phyloP scores from a whole-genome alignment of 768 basidiomycete genomes.

The Fomitopsis serialis region DNA sequence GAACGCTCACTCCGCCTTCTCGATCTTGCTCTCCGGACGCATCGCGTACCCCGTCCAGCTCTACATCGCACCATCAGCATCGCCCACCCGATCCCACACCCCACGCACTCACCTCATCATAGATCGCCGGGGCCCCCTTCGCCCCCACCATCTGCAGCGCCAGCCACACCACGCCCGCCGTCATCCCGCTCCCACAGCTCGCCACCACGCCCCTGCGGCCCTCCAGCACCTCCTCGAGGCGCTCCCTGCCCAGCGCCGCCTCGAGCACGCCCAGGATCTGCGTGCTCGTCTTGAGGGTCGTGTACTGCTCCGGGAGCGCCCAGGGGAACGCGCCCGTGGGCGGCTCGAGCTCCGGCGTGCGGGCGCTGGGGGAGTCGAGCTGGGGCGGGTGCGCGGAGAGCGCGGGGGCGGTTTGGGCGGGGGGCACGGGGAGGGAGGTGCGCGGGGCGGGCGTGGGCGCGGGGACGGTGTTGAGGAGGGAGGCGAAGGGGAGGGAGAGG shows the following conservation, averaged over 20 bases:
- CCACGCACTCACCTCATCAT: conserved; percentile 76
- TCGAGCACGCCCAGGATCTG: conserved; percentile 59
- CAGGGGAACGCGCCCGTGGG: neutral
- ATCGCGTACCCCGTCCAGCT: conserved; percentile 95
- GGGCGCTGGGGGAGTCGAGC: neutral
- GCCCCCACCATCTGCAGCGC: conserved; percentile 74
- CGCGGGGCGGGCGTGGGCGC: neutral
- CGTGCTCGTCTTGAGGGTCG: conserved; percentile 46
- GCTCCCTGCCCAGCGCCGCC: conserved; percentile 54
- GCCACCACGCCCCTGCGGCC: conserved; percentile 63
- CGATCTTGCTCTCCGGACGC: conserved; percentile 69
- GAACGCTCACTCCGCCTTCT: conserved; percentile 30
- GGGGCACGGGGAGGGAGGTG: conserved; percentile 5
- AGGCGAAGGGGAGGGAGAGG: conserved; percentile 75
- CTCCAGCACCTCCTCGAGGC: conserved; percentile 44
- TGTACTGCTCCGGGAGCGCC: conserved; percentile 6
- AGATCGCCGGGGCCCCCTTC: conserved; percentile 51
- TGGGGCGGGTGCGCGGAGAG: neutral
- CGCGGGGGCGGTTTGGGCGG: conserved; percentile 6
- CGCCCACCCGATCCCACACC: neutral
- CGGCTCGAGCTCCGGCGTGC: neutral
- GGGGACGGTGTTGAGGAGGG: conserved; percentile 51
- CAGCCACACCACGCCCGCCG: conserved; percentile 91
- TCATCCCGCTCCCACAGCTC: conserved; percentile 97
- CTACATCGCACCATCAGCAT: conserved; percentile 31